Base-by-base conservation (phyloP, 768 basidiomycete genomes). In the Ramaria rubella region DNA sequence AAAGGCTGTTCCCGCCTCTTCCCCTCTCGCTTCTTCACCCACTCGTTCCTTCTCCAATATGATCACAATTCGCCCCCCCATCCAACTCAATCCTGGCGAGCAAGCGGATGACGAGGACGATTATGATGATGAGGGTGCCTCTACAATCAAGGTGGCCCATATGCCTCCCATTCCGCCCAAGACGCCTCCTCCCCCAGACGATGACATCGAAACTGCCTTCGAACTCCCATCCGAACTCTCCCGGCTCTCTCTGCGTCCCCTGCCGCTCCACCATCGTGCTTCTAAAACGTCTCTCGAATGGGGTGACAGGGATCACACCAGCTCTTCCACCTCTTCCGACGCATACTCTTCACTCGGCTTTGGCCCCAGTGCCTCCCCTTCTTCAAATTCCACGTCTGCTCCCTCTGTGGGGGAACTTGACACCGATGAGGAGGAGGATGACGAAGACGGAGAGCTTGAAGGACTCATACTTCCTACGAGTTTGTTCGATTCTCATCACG, bases 271-370 rank as follows among this genome's bases (percentile, higher is more conserved):
- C 61, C 87, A 90, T 65, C 82, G 86, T 51, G 79, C 86, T 8
- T 91, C 90, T 56, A 91, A 91, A 73, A 82, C 81, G 50, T 90
- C 90, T 1, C 76, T 92, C 26, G 89, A 90, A 71, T 91, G 89
- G 87, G 79, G 86, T 29, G 89, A 91, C 71, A 87, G 81, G 66
- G 87, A 92, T 64, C 81, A 87, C 44, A 87, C 90, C 1, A 82
- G 80, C 4, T 69, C 88, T 5, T 89, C 88, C 14, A 87, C 88
- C 64, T 91, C 89, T n/a, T 92, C 90, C 23, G 90, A 92, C 67
- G 81, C 87, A 8, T 90, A 88, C 63, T 90, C 90, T 38, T 79
- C 83, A 21, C 78, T 92, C 33, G 85, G 88, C 49, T 85, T 91
- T 60, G 59, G 58, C 40, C 81, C 82, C 40, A 83, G 84, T 60